phyloP scores from a whole-genome alignment of 2,329 filamentous ascomycete species.

The Alternaria sp. region DNA sequence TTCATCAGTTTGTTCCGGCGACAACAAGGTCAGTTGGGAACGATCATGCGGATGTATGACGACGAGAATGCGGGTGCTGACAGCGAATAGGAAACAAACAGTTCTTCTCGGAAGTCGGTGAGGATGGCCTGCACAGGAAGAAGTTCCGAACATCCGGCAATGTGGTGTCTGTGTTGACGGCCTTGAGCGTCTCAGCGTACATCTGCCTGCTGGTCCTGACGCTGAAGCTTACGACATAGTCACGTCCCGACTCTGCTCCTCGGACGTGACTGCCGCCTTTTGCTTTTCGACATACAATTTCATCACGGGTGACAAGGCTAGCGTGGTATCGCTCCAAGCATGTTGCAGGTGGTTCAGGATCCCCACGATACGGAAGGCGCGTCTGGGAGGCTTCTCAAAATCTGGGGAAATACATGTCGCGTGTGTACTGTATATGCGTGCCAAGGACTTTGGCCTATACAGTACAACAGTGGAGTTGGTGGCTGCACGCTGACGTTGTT shows the following conservation, averaged over 20 bases:
- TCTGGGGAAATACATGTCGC: conserved; percentile 15
- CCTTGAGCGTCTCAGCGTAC: conserved; percentile 67
- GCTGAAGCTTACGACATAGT: conserved; percentile 51
- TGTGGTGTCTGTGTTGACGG: conserved; percentile 67
- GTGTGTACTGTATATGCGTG: conserved; percentile 21
- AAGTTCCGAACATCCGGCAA: conserved; percentile 71
- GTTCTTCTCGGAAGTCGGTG: conserved; percentile 75
- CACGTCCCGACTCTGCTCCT: neutral
- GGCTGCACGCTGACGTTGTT: conserved; percentile 19
- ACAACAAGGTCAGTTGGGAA: conserved; percentile 65
- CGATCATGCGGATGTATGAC: neutral
- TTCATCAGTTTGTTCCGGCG: conserved; percentile 83
- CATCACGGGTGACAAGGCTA: neutral
- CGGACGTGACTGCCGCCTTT: neutral
- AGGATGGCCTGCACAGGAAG: conserved; percentile 66
- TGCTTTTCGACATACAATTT: neutral
- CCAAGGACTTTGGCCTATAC: conserved; percentile 1
- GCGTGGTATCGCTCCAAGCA: neutral
- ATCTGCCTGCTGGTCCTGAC: conserved; percentile 65
- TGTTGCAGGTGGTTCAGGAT: neutral
- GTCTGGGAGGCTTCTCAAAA: conserved; percentile 7
- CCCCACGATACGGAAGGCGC: neutral
- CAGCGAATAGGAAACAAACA: conserved; percentile 71
- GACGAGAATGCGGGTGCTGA: conserved; percentile 12
- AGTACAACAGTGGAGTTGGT: conserved; percentile 30